Base-by-base conservation (phyloP, 208 protist genomes). In the Trypanosoma scelopori region DNA sequence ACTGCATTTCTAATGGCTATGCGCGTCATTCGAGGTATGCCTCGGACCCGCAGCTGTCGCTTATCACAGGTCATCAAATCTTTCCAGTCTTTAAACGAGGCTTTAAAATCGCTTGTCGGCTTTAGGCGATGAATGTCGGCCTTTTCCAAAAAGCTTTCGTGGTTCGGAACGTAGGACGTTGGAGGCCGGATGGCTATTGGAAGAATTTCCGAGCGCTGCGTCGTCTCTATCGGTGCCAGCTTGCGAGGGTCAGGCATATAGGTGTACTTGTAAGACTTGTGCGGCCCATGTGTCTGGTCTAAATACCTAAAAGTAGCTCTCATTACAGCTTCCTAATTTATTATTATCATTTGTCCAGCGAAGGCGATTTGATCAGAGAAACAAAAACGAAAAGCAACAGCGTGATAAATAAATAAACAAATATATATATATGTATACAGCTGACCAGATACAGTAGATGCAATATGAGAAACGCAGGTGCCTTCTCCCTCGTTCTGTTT, bases 221-320 rank as follows among this genome's bases (percentile, higher is more conserved):
- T 85, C 25, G 82, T 84, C 61, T 97, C 91, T 59, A 97, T 97
- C 1, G 91, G 89, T n/a, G 89, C 84, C 5, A 97, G 61, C 55
- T 97, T 97, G 15, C 91, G 65, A 5, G 91, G 91, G 71, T 97
- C 91, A 1, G 91, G 91, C 81, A 97, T 89, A 61, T 97, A 97
- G 0, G 85, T 89, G 71, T 97, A 97, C 67, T 94, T 97, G 72
- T 97, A 97, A 16, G 85, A 78, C 67, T 97, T 97, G 61, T 94
- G 89, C 1, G 91, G 88, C 49, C 87, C 87, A 73, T 58, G 65
- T 5, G 88, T 97, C 47, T 94, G 83, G 73, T 96, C 91, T 32
- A 92, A 56, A 47, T 71, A 22, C 7, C 47, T 46, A 48, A 51
- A 35, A 0, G 70, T 65, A 22, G 0, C 23, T 43, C 30, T 43